Percentiles rank a stretch among this genome's conserved stretches.
Evolutionary conservation across 2,329 filamentous ascomycete species (phyloP).

Genomic region (Hymenoscyphus salicellus): DNA sequence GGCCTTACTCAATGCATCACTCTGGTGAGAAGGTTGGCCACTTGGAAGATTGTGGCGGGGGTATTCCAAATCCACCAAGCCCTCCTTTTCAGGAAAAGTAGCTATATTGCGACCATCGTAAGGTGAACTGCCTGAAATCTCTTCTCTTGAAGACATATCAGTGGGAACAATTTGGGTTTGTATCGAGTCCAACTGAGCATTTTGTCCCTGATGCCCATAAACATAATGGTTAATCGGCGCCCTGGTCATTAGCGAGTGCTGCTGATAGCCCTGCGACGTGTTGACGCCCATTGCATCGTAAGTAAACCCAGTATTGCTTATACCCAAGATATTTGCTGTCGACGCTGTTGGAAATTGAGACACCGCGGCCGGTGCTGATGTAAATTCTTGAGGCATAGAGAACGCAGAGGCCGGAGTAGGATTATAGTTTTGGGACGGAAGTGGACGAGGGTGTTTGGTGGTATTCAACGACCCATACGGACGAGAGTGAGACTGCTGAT

Average conservation of each 20-base stretch:
- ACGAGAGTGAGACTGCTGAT: slow-evolving; percentile 19
- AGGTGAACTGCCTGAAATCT: too few relatives aligned
- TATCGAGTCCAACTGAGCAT: too few relatives aligned
- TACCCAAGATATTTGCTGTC: slow-evolving; percentile 24
- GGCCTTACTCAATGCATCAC: too few relatives aligned
- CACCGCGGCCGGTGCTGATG: slow-evolving; percentile 25
- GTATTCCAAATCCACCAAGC: too few relatives aligned
- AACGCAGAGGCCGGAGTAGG: slow-evolving; percentile 20
- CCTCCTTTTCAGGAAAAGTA: too few relatives aligned
- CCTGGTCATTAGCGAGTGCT: slow-evolving; percentile 30
- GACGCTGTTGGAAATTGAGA: slow-evolving; percentile 27
- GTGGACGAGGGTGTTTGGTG: slow-evolving; percentile 19
- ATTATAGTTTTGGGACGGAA: slow-evolving; percentile 25
- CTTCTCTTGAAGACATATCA: too few relatives aligned
- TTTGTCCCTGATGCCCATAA: slow-evolving; percentile 23
- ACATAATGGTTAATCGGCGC: slow-evolving; percentile 29
- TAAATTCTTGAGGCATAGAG: slow-evolving; percentile 27
- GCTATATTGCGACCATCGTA: too few relatives aligned
- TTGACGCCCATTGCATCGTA: slow-evolving; percentile 27
- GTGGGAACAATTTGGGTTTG: too few relatives aligned
- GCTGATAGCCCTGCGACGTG: slow-evolving; percentile 22
- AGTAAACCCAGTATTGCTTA: slow-evolving; percentile 23
- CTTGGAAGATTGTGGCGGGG: too few relatives aligned
- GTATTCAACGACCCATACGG: slow-evolving; percentile 23
- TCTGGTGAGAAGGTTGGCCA: too few relatives aligned